A percentile compares a stretch with the other conserved stretches of the same genome.
phyloP scores from a whole-genome alignment of 2,329 filamentous ascomycete species.

The Penicillium paneum region DNA sequence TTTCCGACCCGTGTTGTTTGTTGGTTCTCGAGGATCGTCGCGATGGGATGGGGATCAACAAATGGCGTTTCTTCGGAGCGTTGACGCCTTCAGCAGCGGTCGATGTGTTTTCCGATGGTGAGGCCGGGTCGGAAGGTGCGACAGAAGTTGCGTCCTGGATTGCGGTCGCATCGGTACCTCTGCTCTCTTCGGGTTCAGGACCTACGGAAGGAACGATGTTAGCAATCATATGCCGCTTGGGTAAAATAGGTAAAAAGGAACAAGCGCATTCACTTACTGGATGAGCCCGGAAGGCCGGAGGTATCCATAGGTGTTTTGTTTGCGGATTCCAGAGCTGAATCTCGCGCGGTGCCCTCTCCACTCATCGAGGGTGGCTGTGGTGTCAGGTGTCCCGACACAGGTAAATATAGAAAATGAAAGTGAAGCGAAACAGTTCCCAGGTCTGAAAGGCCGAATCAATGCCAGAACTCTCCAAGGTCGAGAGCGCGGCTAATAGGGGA shows the following conservation, averaged over 20 bases:
- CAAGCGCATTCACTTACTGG: constrained; percentile 25
- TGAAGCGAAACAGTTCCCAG: constrained; percentile 7
- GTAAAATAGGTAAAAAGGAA: constrained; percentile 1
- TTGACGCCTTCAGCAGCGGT: constrained; percentile 18
- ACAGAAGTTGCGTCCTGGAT: constrained; percentile 19
- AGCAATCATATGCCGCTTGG: constrained; percentile 8
- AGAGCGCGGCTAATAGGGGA: constrained; percentile 15
- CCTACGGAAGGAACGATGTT: constrained; percentile 18
- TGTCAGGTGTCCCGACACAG: constrained; percentile 11
- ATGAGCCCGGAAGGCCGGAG: constrained; percentile 25
- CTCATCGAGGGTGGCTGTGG: constrained; percentile 32
- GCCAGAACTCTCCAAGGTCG: constrained; percentile 5
- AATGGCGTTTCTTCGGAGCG: constrained; percentile 37
- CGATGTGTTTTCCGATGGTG: constrained; percentile 9
- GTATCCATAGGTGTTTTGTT: constrained; percentile 35
- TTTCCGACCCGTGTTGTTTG: constrained; percentile 34
- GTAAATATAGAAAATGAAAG: constrained; percentile 7
- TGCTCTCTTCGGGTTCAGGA: constrained; percentile 25
- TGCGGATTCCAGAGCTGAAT: constrained; percentile 30
- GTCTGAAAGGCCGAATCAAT: constrained; percentile 8
- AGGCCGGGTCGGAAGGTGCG: constrained; percentile 18
- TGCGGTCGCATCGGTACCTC: constrained; percentile 23
- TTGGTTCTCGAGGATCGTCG: constrained; percentile 40
- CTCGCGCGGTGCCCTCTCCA: constrained; percentile 31
- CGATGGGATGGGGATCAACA: constrained; percentile 38